A percentile compares a stretch with the other conserved stretches of the same genome.
phyloP scores from a whole-genome alignment of 2,329 filamentous ascomycete genomes.

The Trichoderma arundinaceum region DNA sequence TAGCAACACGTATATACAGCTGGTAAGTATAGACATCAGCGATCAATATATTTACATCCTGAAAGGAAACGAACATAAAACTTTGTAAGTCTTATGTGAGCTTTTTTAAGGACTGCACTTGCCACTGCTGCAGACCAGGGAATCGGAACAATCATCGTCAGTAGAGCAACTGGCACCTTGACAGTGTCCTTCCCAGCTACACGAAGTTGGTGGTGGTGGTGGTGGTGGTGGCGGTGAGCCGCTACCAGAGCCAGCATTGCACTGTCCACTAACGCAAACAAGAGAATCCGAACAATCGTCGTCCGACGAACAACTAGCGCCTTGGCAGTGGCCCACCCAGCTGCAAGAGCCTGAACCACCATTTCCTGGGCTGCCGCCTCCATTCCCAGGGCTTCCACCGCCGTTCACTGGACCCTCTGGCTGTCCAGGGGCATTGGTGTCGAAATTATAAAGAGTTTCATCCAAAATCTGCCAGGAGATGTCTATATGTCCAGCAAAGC shows the following conservation, averaged over 20 bases:
- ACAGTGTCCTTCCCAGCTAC: conserved; percentile 11
- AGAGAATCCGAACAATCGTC: conserved; percentile 11
- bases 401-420: conserved; percentile 8
- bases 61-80: not conserved
- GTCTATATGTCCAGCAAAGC: conserved; percentile 31
- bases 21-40: not conserved
- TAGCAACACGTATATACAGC: no score
- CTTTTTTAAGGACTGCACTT: not conserved
- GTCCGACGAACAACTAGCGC: conserved; percentile 12
- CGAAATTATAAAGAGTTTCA: conserved; percentile 33
- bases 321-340: conserved; percentile 17
- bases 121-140: conserved; percentile 8
- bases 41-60: not conserved
- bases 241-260: not conserved
- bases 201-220: not conserved
- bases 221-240: not conserved
- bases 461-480: conserved; percentile 33
- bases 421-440: conserved; percentile 25
- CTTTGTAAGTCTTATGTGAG: not conserved
- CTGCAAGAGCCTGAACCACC: not conserved
- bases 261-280: not conserved
- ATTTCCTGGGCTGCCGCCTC: conserved; percentile 1
- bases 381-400: conserved; percentile 8
- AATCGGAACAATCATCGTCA: conserved; percentile 12
- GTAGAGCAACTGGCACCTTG: conserved; percentile 1